Evolutionary conservation across 257 asterid genomes (phyloP).

Genomic region (Lithospermum erythrorhizon): DNA sequence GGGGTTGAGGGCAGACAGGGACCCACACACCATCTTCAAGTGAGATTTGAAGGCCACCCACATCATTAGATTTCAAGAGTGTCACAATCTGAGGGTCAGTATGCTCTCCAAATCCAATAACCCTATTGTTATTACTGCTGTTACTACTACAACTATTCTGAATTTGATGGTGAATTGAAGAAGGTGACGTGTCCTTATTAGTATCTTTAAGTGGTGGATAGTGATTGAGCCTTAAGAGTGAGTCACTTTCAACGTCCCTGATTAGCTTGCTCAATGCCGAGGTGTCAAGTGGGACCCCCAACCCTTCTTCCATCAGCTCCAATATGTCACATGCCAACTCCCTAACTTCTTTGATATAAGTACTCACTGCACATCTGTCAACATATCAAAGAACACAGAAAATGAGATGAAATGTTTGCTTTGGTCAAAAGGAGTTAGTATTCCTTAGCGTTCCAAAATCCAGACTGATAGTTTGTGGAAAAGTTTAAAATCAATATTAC

Average conservation of each 20-base stretch:
- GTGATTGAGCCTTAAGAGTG: constrained; percentile 60
- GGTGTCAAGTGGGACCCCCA: constrained; percentile 23
- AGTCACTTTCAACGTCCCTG: constrained; percentile 34
- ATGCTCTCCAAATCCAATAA: constrained; percentile 69
- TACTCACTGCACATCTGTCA: constrained; percentile 37
- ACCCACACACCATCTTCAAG: constrained; percentile 48
- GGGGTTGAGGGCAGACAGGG: constrained; percentile 34
- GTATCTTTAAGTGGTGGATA: constrained; percentile 26
- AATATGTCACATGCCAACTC: constrained; percentile 53
- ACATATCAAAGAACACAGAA: background rate
- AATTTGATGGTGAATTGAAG: background rate
- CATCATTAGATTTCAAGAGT: constrained; percentile 43
- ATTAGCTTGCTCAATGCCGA: constrained; percentile 32
- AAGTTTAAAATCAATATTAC: no score
- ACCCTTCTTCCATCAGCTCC: constrained; percentile 45
- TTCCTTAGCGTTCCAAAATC: no score
- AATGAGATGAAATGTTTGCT: background rate
- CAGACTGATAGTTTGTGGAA: no score
- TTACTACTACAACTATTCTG: background rate
- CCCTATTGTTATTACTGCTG: background rate
- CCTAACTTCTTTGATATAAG: constrained; percentile 43
- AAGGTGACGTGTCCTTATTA: constrained; percentile 4
- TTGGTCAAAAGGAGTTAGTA: no score
- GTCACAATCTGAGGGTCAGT: constrained; percentile 90
- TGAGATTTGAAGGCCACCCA: constrained; percentile 46